Evolutionary conservation across 2,329 filamentous ascomycete species (phyloP), one percentile per base, ranked within the genome.

Genomic region (Stachybotrys elegans): DNA sequence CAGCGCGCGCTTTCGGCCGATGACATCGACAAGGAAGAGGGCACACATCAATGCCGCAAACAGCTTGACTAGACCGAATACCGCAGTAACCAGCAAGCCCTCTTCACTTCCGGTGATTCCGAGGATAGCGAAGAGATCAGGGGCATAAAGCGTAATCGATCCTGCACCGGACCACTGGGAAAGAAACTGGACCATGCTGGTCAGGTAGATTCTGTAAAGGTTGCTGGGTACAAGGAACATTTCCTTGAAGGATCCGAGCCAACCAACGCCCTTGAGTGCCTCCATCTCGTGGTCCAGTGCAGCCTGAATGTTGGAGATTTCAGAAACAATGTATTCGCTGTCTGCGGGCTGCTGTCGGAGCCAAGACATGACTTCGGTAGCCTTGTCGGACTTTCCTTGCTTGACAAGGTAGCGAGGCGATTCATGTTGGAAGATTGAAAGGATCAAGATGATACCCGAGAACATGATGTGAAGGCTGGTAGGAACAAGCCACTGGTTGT

Each of bases 401-500:
- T 86, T 88, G 62, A 88, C 68, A 7, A 88, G 75, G 65, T 76
- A 88, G 9, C 85, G 80, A 1, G 85, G 85, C 0, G 84, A 87
- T 60, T 89, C 85, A 45, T 72, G 73, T 50, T 84, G 78, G 52
- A 85, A 75, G 59, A 87, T 83, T 11, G 80, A 86, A 13, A 90
- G 71, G 44, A 79, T 54, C 57, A 87, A 77, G 58, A 90, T 88
- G 48, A 91, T 65, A 5, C 78, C 78, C 3, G 86, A 82, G 56
- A 91, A 89, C 57, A 89, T 89, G 61, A 92, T 71, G 59, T 92
- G 86, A 45, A 91, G 70, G 52, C 80, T 82, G 34, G 84, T 88
- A 0, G 87, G 86, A 0, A 88, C 76, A 35, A 85, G 73, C 77
- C 77, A 81, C 49, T 73, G 70, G 43, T 69, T 67, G 45, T 69